Evolutionary conservation across 2,329 filamentous ascomycete species (phyloP).

Genomic region (Pseudocercospora cruenta): DNA sequence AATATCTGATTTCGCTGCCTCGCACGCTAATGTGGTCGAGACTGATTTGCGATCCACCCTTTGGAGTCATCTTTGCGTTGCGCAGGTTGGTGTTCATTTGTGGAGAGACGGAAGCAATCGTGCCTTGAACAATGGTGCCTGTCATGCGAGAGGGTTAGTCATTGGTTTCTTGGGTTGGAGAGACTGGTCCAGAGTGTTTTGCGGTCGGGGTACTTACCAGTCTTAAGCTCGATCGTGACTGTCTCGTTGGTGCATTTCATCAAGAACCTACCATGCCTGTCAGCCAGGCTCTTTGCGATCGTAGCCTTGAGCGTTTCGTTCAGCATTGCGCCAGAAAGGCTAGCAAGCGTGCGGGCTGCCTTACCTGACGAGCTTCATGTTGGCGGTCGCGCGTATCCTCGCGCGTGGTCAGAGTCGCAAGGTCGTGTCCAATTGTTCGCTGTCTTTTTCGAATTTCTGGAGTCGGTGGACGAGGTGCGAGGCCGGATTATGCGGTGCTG

Average conservation of each 20-base stretch:
- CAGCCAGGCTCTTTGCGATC: conserved; percentile 40
- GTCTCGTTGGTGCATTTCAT: conserved; percentile 99
- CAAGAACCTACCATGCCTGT: conserved; percentile 70
- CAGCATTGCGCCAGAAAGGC: conserved; percentile 46
- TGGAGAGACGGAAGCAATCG: conserved; percentile 92
- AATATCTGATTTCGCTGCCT: conserved; percentile 93
- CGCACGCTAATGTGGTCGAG: conserved; percentile 97
- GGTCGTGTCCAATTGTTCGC: too few species aligned
- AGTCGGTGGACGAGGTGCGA: neutral
- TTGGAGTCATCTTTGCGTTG: conserved; percentile 94
- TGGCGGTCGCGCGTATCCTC: conserved; percentile 44
- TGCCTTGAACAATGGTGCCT: conserved; percentile 96
- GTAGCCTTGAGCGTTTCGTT: conserved; percentile 51
- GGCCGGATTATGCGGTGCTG: neutral
- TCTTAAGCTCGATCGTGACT: conserved; percentile 97
- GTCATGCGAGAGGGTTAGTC: conserved; percentile 1
- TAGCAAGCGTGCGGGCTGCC: conserved; percentile 41
- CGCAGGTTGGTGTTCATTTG: conserved; percentile 98
- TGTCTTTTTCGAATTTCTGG: too few species aligned
- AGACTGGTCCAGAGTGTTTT: neutral
- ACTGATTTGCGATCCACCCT: conserved; percentile 81
- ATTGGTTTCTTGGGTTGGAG: neutral
- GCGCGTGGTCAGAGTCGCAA: conserved; percentile 9
- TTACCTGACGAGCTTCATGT: conserved; percentile 97
- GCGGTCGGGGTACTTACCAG: conserved; percentile 63